Evolutionary conservation across 371 early-diverging fungal species (phyloP).

Genomic region (Mortierella sp.): DNA sequence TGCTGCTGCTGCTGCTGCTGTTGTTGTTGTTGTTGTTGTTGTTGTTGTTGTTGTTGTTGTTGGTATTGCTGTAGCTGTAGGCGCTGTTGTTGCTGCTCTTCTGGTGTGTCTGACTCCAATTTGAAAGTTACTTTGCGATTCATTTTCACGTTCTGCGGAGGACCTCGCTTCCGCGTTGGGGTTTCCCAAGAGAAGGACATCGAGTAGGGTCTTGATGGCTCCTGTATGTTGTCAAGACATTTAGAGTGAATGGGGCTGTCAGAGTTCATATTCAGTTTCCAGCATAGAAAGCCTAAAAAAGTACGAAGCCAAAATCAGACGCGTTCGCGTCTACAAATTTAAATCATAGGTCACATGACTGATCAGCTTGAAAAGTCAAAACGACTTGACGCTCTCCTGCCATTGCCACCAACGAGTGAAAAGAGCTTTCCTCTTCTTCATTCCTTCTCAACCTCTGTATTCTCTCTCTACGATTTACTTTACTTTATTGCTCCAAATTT

Average conservation of each 20-base stretch:
- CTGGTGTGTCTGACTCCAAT: background rate
- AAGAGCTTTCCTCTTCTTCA: background rate
- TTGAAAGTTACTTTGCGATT: background rate
- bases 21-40: too few species aligned
- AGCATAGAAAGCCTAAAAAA: too few species aligned
- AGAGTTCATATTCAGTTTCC: too few species aligned
- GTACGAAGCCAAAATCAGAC: too few species aligned
- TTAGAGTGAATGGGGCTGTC: background rate
- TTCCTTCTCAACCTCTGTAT: too few species aligned
- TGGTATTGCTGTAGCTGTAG: background rate
- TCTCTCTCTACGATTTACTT: background rate
- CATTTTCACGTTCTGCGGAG: background rate
- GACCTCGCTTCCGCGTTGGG: background rate
- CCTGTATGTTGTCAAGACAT: background rate
- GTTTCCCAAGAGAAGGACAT: background rate
- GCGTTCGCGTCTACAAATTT: too few species aligned
- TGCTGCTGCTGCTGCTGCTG: too few species aligned
- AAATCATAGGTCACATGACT: too few species aligned
- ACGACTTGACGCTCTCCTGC: too few species aligned
- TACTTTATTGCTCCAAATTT: background rate
- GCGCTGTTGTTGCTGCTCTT: background rate
- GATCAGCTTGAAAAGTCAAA: too few species aligned
- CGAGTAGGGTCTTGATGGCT: background rate
- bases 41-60: background rate
- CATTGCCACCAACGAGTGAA: background rate